Base-by-base conservation (phyloP, 2,329 filamentous ascomycete genomes). In the Trichoderma semiorbis region DNA sequence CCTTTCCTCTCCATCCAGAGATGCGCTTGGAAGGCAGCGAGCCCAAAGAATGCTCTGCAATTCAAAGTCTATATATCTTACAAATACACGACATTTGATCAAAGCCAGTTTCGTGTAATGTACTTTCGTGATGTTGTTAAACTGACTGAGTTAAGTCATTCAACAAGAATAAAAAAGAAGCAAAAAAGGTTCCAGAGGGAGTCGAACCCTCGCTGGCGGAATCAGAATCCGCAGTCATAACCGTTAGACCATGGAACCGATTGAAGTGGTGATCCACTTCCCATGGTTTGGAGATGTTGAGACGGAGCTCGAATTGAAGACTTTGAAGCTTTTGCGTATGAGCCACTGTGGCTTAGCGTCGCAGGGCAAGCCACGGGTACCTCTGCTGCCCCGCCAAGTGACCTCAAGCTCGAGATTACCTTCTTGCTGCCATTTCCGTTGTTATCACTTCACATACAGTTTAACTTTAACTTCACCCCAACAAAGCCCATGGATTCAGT, bases 151-250 rank as follows among this genome's bases (percentile, higher is more conserved):
- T 7, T 21, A 7, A 18, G 34, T 7, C 12, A 30, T 26, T 21
- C 18, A n/a, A 26, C 2, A 18, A 57, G 18, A 16, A 34, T 24
- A 24, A 24, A 10, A 60, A 14, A 16, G 26, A 0, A 1, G 14
- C 16, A 24, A 47, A 58, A 18, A 16, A 73, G 71, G 71, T 73
- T 66, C 63, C 62, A 57, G 71, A 63, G 71, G 71, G 71, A 72
- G 61, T 72, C 71, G 71, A 72, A 72, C 71, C 71, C 71, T 72
- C 71, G 71, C 71, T 72, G 71, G 68, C 71, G 71, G 71, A 73
- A 73, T 73, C 71, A 73, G 71, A 73, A 73, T 73, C 71, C 71
- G 71, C 68, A 73, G 71, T 73, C 71, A 73, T 73, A 50, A 71
- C 71, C 71, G 62, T 73, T 73, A 73, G 71, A 73, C 69, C 71